A percentile compares a stretch with the other conserved stretches of the same genome.
Conservation (phyloP, 306 rosid species). For the Cercis canadensis region DNA sequence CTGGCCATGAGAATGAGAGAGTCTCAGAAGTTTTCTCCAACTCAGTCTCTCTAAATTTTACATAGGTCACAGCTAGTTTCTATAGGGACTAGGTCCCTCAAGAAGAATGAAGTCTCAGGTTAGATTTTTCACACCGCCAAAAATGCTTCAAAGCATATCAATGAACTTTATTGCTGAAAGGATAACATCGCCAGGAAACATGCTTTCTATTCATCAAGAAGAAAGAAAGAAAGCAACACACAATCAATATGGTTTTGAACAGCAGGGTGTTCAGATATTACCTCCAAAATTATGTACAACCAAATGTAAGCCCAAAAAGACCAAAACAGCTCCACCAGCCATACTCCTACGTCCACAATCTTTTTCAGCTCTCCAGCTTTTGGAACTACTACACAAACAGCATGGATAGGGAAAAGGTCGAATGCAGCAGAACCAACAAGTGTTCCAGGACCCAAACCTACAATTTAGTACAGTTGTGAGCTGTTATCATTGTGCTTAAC, state of each 20-base stretch:
- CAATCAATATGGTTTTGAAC: slow-evolving; percentile 20
- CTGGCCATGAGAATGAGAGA: slow-evolving; percentile 33
- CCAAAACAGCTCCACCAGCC: slow-evolving; percentile 97
- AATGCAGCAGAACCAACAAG: slow-evolving; percentile 99
- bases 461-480: slow-evolving; percentile 28
- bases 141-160: not conserved
- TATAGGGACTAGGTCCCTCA: slow-evolving; percentile 12
- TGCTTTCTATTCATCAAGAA: slow-evolving; percentile 2
- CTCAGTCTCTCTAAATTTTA: slow-evolving; percentile 4
- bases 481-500: slow-evolving; percentile 26
- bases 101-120: slow-evolving; percentile 23
- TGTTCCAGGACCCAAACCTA: slow-evolving; percentile 99
- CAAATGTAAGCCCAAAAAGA: slow-evolving; percentile 98
- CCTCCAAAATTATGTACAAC: slow-evolving; percentile 94
- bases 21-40: slow-evolving; percentile 20
- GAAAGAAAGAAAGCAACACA: slow-evolving; percentile 17
- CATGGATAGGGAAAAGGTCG: slow-evolving; percentile 97
- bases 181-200: not conserved
- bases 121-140: slow-evolving; percentile 12
- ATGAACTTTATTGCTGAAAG: not conserved
- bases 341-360: slow-evolving; percentile 92
- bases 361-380: slow-evolving; percentile 88
- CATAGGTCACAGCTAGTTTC: slow-evolving; percentile 24
- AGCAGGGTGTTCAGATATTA: slow-evolving; percentile 41
- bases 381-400: slow-evolving; percentile 88